phyloP scores from a whole-genome alignment of 2,329 filamentous ascomycete genomes.

The Rhynchosporium secalis region DNA sequence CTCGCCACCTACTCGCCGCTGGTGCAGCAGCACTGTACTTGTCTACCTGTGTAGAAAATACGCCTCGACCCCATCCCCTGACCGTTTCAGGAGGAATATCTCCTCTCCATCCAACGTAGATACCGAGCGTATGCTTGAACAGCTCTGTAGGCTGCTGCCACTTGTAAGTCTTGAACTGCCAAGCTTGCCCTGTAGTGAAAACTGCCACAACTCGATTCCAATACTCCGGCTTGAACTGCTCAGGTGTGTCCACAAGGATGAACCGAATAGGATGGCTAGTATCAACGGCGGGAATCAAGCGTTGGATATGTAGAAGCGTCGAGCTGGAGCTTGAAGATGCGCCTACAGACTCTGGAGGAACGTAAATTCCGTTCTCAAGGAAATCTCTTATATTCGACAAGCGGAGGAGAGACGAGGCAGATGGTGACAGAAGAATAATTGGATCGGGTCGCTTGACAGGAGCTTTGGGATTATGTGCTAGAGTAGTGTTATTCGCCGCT shows the following conservation, averaged over 20 bases:
- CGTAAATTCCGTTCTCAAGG: constrained; percentile 80
- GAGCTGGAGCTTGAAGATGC: constrained; percentile 63
- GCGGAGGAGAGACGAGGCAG: constrained; percentile 88
- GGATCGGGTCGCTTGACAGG: constrained; percentile 64
- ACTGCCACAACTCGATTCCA: constrained; percentile 95
- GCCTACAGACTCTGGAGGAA: constrained; percentile 66
- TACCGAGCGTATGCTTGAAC: constrained; percentile 82
- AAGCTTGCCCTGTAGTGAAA: constrained; percentile 95
- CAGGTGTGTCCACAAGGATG: constrained; percentile 89
- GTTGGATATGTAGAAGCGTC: constrained; percentile 84
- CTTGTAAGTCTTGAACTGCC: constrained; percentile 99
- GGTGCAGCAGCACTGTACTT: constrained; percentile 65
- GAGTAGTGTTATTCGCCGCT: constrained; percentile 46
- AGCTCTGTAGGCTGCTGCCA: constrained; percentile 87
- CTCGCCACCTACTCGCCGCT: constrained; percentile 65
- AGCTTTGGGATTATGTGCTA: constrained; percentile 56
- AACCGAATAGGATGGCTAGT: constrained; percentile 77
- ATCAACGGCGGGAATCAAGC: constrained; percentile 71
- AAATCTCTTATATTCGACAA: constrained; percentile 96
- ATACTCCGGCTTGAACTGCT: constrained; percentile 97
- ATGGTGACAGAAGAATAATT: constrained; percentile 95
- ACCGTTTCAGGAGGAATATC: constrained; percentile 78
- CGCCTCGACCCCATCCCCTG: constrained; percentile 80
- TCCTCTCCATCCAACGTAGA: constrained; percentile 90
- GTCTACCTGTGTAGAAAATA: constrained; percentile 78